Percentiles rank a stretch among this genome's conserved stretches.
Conservation (phyloP, 257 asterid species). For the Coffea canephora region DNA sequence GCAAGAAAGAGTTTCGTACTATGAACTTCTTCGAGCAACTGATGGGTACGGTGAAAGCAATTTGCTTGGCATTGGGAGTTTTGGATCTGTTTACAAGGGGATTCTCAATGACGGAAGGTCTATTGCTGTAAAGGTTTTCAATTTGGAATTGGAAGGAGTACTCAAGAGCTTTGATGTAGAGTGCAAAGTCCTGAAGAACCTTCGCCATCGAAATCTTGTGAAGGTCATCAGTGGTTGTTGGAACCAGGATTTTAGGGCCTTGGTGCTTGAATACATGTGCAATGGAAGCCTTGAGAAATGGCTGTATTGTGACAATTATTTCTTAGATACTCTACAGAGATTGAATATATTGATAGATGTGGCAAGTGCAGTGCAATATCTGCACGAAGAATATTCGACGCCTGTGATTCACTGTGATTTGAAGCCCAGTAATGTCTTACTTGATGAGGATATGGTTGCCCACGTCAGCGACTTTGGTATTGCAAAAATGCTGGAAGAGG, state of each 20-base stretch:
- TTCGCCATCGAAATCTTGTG: constrained; percentile 11
- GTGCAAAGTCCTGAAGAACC: constrained; percentile 1
- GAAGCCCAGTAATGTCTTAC: background rate
- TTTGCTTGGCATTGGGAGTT: constrained; percentile 14
- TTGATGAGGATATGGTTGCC: background rate
- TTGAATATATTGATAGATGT: constrained; percentile 1
- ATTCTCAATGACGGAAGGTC: background rate
- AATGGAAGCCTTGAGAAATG: constrained; percentile 21
- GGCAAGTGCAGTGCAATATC: background rate
- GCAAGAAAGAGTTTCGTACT: constrained; percentile 6
- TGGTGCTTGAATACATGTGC: constrained; percentile 12
- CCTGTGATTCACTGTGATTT: background rate
- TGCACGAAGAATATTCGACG: background rate
- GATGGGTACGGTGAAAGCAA: background rate
- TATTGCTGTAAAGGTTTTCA: constrained; percentile 14
- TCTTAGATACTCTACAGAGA: background rate
- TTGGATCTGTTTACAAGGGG: constrained; percentile 12
- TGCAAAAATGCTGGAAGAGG: background rate
- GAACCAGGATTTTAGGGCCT: constrained; percentile 9
- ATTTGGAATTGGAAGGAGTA: constrained; percentile 1
- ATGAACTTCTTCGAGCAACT: constrained; percentile 11
- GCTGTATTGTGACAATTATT: background rate
- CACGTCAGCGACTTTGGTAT: background rate
- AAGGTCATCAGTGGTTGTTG: constrained; percentile 11
- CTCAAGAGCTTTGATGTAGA: constrained; percentile 9